These are phyloP conservation scores for Herpetomonas tarakana DNA, from an alignment of 208 protist species.

Conservation along the genomic window DNA sequence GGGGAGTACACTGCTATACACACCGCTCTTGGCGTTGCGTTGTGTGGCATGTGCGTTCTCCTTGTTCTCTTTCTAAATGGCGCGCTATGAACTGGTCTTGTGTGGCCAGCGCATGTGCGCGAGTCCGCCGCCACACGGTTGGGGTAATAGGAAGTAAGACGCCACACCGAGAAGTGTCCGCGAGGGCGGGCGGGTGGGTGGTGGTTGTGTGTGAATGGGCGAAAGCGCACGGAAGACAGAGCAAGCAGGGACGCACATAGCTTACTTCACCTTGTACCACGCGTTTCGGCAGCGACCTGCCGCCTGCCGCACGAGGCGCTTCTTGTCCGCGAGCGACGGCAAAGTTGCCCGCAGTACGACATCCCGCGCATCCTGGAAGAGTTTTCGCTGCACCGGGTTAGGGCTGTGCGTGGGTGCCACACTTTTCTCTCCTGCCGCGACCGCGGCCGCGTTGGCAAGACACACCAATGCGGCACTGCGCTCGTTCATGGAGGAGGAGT, in stretches of 20 bases:
- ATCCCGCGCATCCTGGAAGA: conserved; percentile 14
- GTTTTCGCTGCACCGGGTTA: conserved; percentile 1
- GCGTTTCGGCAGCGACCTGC: conserved; percentile 50
- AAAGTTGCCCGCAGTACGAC: conserved; percentile 35
- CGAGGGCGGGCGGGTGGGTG: too few relatives aligned
- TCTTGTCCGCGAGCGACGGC: conserved; percentile 43
- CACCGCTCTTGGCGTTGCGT: too few relatives aligned
- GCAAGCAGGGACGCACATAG: background rate
- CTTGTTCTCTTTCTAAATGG: too few relatives aligned
- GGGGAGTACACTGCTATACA: too few relatives aligned
- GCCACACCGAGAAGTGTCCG: too few relatives aligned
- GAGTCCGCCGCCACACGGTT: too few relatives aligned
- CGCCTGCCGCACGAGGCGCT: conserved; percentile 55
- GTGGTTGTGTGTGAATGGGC: too few relatives aligned
- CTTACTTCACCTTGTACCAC: conserved; percentile 54
- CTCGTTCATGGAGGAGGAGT: background rate
- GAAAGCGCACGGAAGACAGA: too few relatives aligned
- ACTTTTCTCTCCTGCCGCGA: conserved; percentile 3
- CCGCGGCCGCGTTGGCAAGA: conserved; percentile 9
- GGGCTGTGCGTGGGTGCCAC: conserved; percentile 8
- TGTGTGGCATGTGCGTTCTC: too few relatives aligned
- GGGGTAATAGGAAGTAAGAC: too few relatives aligned
- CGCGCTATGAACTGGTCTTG: too few relatives aligned
- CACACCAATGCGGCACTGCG: background rate
- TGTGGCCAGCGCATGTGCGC: too few relatives aligned